A percentile compares a stretch with the other conserved stretches of the same genome.
Conservation (phyloP, 2,329 filamentous ascomycete genomes). For the Trichoderma brevicompactum region DNA sequence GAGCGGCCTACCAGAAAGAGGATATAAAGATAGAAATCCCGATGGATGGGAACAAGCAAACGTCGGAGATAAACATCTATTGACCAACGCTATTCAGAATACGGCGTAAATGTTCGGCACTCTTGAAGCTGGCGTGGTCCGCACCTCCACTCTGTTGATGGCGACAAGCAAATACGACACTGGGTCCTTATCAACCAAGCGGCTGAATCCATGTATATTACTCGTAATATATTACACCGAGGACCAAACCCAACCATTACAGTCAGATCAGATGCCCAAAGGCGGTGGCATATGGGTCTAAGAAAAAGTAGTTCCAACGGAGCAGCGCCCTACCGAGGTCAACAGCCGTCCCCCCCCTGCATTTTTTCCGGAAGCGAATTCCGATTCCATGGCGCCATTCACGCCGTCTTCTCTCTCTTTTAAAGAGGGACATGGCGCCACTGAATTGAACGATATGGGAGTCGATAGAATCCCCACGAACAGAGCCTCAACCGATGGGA, state of each 20-base stretch:
- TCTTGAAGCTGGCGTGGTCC: neutral
- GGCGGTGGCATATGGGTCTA: neutral
- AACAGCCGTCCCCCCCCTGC: neutral
- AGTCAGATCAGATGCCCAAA: neutral
- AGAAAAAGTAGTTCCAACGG: neutral
- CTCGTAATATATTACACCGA: neutral
- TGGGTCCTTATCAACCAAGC: neutral
- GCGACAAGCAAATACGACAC: neutral
- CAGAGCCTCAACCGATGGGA: neutral
- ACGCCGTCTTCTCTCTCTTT: neutral
- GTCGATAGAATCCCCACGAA: neutral
- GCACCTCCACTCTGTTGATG: neutral
- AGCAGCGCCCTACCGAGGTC: neutral
- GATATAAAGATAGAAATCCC: constrained; percentile 2
- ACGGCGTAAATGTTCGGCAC: neutral
- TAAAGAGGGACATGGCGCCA: too few species aligned
- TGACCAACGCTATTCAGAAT: neutral
- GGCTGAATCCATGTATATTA: neutral
- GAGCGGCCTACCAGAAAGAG: neutral
- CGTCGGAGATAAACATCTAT: neutral
- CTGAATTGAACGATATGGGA: neutral
- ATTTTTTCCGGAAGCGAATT: neutral
- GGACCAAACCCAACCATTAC: neutral
- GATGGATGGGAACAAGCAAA: too few species aligned
- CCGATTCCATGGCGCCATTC: constrained; percentile 7